Base-by-base conservation (phyloP, 2,329 filamentous ascomycete species). In the Phyllosticta capitalensis region DNA sequence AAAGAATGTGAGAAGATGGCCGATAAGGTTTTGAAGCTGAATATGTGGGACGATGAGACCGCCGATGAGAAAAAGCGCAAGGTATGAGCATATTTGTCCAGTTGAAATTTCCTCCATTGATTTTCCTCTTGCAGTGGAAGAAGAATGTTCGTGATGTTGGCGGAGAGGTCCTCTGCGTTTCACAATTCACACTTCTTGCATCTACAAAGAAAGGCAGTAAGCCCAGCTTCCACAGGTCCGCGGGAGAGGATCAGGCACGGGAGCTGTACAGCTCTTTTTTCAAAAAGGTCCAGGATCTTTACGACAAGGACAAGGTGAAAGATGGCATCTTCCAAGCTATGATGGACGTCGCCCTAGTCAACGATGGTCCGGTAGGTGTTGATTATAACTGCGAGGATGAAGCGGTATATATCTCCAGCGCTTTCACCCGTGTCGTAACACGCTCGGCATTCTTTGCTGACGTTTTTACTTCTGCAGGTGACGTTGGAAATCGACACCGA, bases 261-360 rank as follows among this genome's bases (percentile, higher is more conserved):
- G 81, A 81, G 62, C 79, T 97, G 6, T 99, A 97, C 71, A 83
- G 92, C 59, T 80, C 87, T 69, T 97, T 99, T 76, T 84, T 92
- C 66, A 76, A 82, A 55, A 89, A 88, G 66, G 84, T 97, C 50
- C 82, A 85, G 66, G 79, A 85, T 58, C 80, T 84, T 2, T 95
- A 97, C 71, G 73, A 78, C 5, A 73, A 82, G 6, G 88, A 90
- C 9, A 86, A 81, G 64, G 92, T 99, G 61, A 91, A 96, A 71
- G 87, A 99, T 71, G 94, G 95, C n/a, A 85, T 92, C 28, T 99
- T 99, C 72, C 92, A 96, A 70, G 94, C 94, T 55, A 96, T 95
- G 92, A 99, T 99, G 94, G 88, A 97, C 69, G 92, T 99, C 61
- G 88, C 89, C 54, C 75, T 96, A 28, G 85, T 96, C 55, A 97